Base-by-base conservation (phyloP, 495 filamentous ascomycete genomes). In the Trichoderma reesei region DNA sequence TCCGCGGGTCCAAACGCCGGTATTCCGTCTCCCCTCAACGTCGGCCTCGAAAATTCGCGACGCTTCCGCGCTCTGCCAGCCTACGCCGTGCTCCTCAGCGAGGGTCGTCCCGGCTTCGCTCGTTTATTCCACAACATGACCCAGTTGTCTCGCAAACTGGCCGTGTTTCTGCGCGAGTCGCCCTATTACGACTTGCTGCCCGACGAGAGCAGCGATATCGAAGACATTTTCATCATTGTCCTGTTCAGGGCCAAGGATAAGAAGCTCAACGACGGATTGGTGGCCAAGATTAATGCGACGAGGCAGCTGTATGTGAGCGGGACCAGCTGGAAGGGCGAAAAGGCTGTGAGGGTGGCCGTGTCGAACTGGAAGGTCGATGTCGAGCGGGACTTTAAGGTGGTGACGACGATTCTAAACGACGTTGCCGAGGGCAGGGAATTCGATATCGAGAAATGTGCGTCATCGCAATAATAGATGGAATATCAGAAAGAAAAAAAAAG, bases 31-130 rank as follows among this genome's bases (percentile, higher is more conserved):
- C 92, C 93, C 0, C 76, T 96, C 16, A 93, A 96, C 74, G 86
- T 92, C 63, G 90, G 92, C 26, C 74, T 98, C 31, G 92, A 96
- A 68, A 98, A 98, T 71, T 96, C 92, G 6, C 83, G 92, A 44
- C 86, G 93, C 16, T 95, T 98, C 76, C 83, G 93, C 60, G 93
- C 91, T 0, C 76, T 96, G 20, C 93, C 93, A 0, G 90, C 91
- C 4, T 96, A 96, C 67, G 87, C 91, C 10, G 86, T 87, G 0
- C 79, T 96, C 1, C 67, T 86, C n/a, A 85, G 86, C 41, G 89
- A 94, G 65, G 93, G 93, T 4, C 78, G 79, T 10, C 68, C 79
- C 9, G 92, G 91, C 3, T 88, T 93, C 67, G 76, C 74, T 5
- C 77, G 81, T 2, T 90, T 96, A 80, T 78, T 96, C 11, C 74